phyloP scores from a whole-genome alignment of 2,329 filamentous ascomycete genomes.

The Sclerotinia minor region DNA sequence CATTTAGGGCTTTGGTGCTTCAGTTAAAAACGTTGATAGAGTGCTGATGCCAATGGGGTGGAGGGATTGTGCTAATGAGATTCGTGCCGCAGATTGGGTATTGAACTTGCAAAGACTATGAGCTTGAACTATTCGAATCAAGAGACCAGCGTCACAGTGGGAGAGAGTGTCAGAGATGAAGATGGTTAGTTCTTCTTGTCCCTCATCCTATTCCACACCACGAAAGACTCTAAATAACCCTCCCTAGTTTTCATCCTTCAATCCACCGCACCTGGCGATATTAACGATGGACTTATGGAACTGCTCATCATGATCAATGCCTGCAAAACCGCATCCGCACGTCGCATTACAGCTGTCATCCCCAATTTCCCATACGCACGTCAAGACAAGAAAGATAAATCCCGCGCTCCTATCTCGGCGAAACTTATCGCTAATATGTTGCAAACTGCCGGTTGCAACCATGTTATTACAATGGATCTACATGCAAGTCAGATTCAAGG shows the following conservation, averaged over 20 bases:
- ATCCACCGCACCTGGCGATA: slow-evolving; percentile 90
- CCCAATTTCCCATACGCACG: slow-evolving; percentile 96
- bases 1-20: neutral
- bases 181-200: slow-evolving; percentile 58
- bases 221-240: neutral
- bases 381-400: slow-evolving; percentile 97
- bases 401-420: slow-evolving; percentile 91
- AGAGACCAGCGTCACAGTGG: slow-evolving; percentile 87
- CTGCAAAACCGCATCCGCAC: slow-evolving; percentile 80
- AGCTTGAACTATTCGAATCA: slow-evolving; percentile 84
- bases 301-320: slow-evolving; percentile 98
- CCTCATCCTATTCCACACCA: neutral
- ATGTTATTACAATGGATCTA: slow-evolving; percentile 94
- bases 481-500: slow-evolving; percentile 93
- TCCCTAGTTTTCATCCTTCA: slow-evolving; percentile 85
- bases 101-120: slow-evolving; percentile 76
- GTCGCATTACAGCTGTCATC: slow-evolving; percentile 91
- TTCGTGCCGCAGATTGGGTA: slow-evolving; percentile 59
- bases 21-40: neutral
- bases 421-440: slow-evolving; percentile 98
- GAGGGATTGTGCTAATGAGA: slow-evolving; percentile 9
- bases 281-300: slow-evolving; percentile 98
- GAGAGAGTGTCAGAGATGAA: slow-evolving; percentile 94
- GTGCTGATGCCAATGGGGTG: slow-evolving; percentile 14
- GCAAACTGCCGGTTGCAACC: slow-evolving; percentile 88